Conservation (phyloP, 176 grass and related monocot genomes). For the Rhipidocladum racemiflorum region DNA sequence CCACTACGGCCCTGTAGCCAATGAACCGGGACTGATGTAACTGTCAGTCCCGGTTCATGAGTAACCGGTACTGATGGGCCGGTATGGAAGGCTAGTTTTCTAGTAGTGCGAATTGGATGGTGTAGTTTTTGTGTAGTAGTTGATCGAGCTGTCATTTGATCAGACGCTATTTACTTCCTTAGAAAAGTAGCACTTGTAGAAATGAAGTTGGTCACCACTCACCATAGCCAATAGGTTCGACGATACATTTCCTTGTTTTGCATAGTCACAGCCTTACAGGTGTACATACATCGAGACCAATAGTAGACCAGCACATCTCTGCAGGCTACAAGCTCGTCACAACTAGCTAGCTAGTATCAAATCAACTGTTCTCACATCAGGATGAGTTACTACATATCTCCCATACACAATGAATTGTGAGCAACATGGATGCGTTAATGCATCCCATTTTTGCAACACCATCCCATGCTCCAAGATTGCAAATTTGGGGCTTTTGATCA, state of each 20-base stretch:
- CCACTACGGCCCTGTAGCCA: too few relatives aligned
- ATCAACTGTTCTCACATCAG: constrained; percentile 11
- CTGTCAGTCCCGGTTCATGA: too few relatives aligned
- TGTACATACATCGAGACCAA: background rate
- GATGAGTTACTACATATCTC: constrained; percentile 32
- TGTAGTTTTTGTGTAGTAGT: background rate
- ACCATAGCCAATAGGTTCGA: background rate
- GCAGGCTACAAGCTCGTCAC: background rate
- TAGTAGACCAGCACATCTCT: too few relatives aligned
- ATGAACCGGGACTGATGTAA: too few relatives aligned
- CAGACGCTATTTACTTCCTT: background rate
- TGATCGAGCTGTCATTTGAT: background rate
- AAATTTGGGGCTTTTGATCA: constrained; percentile 33
- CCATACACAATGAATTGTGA: constrained; percentile 37
- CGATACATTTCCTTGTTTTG: background rate
- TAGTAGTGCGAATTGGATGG: too few relatives aligned
- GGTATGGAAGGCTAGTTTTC: too few relatives aligned
- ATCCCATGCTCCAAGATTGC: constrained; percentile 40
- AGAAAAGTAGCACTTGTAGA: background rate
- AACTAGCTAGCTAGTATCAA: background rate
- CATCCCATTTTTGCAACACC: constrained; percentile 37
- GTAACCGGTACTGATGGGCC: too few relatives aligned
- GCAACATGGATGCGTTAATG: constrained; percentile 44
- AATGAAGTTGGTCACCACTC: background rate
- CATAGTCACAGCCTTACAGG: background rate